Percentiles rank a stretch among this genome's conserved stretches.
Conservation (phyloP, 306 rosid species). For the Canavalia gladiata region DNA sequence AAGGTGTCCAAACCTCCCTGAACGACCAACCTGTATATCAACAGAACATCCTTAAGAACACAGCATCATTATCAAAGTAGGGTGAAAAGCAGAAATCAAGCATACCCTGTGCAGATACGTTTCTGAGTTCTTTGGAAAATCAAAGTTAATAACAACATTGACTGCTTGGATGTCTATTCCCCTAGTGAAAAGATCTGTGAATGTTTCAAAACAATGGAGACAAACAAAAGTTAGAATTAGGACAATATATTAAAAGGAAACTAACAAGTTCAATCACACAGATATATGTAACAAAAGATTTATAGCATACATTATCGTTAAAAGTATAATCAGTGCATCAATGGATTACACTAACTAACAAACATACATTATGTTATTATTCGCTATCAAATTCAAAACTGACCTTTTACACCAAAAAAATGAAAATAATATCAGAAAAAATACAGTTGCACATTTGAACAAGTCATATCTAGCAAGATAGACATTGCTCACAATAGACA, state of each 20-base stretch:
- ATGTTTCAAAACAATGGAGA: constrained; percentile 28
- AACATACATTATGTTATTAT: background rate
- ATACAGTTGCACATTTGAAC: background rate
- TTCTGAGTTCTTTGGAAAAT: constrained; percentile 97
- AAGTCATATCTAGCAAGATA: background rate
- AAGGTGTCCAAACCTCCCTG: constrained; percentile 99
- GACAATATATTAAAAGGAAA: background rate
- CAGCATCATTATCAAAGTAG: background rate
- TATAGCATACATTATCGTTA: constrained; percentile 10
- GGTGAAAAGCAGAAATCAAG: constrained; percentile 33
- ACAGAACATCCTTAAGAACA: constrained; percentile 41
- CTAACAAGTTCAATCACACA: background rate
- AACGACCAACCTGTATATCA: constrained; percentile 90
- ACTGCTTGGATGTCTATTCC: constrained; percentile 99
- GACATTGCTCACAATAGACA: constrained; percentile 6
- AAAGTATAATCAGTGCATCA: constrained; percentile 29
- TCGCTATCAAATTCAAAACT: constrained; percentile 10
- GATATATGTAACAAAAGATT: background rate
- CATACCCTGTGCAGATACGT: constrained; percentile 97
- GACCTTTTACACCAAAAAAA: background rate
- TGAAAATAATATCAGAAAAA: background rate
- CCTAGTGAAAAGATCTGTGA: constrained; percentile 92
- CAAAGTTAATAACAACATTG: constrained; percentile 96
- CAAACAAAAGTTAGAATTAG: background rate
- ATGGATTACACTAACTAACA: background rate